Conservation (phyloP, 805 yeast genomes). For the Candida glaebosa region DNA sequence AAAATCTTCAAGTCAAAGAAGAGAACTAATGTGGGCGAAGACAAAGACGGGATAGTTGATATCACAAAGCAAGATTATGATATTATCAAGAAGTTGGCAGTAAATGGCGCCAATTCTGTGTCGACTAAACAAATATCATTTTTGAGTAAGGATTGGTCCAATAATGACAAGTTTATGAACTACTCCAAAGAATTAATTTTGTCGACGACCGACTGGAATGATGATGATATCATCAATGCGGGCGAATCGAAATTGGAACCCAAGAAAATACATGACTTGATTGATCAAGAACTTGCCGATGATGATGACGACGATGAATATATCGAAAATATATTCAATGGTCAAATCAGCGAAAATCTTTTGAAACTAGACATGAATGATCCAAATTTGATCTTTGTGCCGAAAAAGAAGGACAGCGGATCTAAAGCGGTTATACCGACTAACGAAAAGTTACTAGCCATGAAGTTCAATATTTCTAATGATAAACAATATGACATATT, state of each 20-base stretch:
- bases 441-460: conserved; percentile 50
- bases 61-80: conserved; percentile 32
- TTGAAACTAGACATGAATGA: conserved; percentile 82
- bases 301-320: conserved; percentile 46
- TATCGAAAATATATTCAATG: conserved; percentile 75
- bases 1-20: conserved; percentile 43
- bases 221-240: conserved; percentile 56
- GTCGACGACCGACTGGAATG: conserved; percentile 79
- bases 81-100: conserved; percentile 24
- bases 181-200: conserved; percentile 56
- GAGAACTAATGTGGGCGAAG: conserved; percentile 1
- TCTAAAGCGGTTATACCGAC: conserved; percentile 45
- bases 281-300: conserved; percentile 8
- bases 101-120: conserved; percentile 16
- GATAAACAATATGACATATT: conserved; percentile 81
- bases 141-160: conserved; percentile 29
- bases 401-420: conserved; percentile 24
- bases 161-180: conserved; percentile 35
- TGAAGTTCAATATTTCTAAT: conserved; percentile 80
- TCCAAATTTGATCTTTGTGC: conserved; percentile 67
- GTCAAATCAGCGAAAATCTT: conserved; percentile 41
- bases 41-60: conserved; percentile 10
- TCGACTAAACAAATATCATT: conserved; percentile 25
- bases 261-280: conserved; percentile 1
- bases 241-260: conserved; percentile 19